Evolutionary conservation across 1,284 basidiomycete species (phyloP).

Genomic region (Moniliella sp.): DNA sequence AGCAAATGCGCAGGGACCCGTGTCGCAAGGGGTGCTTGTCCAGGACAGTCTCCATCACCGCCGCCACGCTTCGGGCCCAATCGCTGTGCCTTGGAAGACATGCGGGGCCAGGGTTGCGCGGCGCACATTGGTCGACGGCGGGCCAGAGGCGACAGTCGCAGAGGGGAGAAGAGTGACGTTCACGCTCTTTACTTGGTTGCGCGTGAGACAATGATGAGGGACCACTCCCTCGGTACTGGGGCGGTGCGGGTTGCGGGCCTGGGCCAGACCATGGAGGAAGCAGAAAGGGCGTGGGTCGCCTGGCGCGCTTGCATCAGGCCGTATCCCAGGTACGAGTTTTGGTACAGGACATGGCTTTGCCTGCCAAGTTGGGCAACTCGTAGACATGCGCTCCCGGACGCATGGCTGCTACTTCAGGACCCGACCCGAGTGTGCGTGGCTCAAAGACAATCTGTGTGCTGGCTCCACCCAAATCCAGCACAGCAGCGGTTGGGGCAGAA

Average conservation of each 20-base stretch:
- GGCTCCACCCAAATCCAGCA: conserved; percentile 84
- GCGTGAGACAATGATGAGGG: conserved; percentile 62
- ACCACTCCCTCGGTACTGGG: not conserved
- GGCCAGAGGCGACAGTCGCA: too few relatives aligned
- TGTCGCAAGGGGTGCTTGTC: conserved; percentile 75
- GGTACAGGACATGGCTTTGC: conserved; percentile 22
- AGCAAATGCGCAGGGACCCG: conserved; percentile 78
- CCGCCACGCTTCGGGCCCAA: conserved; percentile 65
- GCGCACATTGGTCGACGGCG: too few relatives aligned
- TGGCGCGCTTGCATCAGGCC: conserved; percentile 73
- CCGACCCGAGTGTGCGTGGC: too few relatives aligned
- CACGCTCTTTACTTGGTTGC: conserved; percentile 46
- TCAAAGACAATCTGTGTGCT: conserved; percentile 96
- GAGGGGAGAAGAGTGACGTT: too few relatives aligned
- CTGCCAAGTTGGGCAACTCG: conserved; percentile 40
- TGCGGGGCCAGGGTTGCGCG: conserved; percentile 16
- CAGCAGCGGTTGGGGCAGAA: conserved; percentile 47
- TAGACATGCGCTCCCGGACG: conserved; percentile 81
- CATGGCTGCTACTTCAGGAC: too few relatives aligned
- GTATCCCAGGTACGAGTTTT: conserved; percentile 49
- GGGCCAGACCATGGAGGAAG: too few relatives aligned
- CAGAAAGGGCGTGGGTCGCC: conserved; percentile 57
- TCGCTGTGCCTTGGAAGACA: conserved; percentile 37
- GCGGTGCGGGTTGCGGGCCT: too few relatives aligned
- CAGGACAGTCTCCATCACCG: conserved; percentile 65